phyloP scores from a whole-genome alignment of 345 rosid species.

The Jatropha curcas region DNA sequence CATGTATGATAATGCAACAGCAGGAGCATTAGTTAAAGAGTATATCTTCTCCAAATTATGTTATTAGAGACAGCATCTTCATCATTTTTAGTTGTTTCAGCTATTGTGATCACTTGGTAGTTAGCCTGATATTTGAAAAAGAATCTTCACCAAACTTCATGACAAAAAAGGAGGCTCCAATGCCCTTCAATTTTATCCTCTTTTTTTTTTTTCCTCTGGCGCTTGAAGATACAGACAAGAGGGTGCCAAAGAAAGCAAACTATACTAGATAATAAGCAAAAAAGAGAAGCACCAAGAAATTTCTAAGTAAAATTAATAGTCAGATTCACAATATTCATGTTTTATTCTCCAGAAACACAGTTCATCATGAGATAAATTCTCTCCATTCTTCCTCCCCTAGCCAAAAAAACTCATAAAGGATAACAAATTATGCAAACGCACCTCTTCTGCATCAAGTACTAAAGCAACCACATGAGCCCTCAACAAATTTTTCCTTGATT shows the following conservation, averaged over 20 bases:
- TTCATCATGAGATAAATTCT: no score
- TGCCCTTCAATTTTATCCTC: no score
- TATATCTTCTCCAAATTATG: neutral
- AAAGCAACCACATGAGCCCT: slow-evolving; percentile 92
- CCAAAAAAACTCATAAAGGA: neutral
- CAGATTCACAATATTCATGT: neutral
- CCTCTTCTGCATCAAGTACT: slow-evolving; percentile 98
- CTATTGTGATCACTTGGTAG: neutral
- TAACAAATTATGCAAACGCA: slow-evolving; percentile 19
- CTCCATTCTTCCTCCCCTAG: no score
- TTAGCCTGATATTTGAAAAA: neutral
- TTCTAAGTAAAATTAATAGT: neutral
- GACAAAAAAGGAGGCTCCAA: neutral
- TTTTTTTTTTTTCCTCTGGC: neutral
- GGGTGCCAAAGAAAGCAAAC: neutral
- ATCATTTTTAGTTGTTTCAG: neutral
- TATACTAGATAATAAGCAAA: neutral
- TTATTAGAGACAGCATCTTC: no score
- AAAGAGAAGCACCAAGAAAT: neutral
- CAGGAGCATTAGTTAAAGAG: slow-evolving; percentile 8
- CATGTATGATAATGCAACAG: neutral
- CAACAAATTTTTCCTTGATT: slow-evolving; percentile 91
- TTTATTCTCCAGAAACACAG: no score
- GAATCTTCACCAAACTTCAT: neutral
- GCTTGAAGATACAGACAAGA: neutral